phyloP scores from a whole-genome alignment of 208 protist genomes.

The Trypanosoma avium region DNA sequence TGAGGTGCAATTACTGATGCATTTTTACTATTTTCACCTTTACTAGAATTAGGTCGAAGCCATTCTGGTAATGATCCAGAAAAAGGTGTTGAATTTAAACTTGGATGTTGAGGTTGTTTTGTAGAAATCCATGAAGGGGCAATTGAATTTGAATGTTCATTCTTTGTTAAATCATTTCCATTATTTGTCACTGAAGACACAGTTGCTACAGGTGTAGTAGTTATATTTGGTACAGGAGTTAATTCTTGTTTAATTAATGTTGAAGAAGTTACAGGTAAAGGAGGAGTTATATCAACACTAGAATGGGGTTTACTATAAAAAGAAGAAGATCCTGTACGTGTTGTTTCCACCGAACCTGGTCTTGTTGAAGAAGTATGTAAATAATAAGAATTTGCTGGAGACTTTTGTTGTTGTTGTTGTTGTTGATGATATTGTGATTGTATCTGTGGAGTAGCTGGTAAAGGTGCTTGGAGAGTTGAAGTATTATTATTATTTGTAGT shows the following conservation, averaged over 20 bases:
- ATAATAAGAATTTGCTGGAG: no score
- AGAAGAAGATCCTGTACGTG: neutral
- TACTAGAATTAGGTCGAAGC: slow-evolving; percentile 3
- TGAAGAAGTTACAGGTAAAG: neutral
- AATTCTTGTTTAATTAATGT: neutral
- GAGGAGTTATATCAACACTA: neutral
- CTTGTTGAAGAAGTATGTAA: no score
- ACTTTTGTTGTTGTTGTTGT: no score
- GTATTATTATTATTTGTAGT: no score
- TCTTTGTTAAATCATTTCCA: slow-evolving; percentile 20
- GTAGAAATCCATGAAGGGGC: slow-evolving; percentile 12
- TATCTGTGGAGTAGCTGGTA: no score
- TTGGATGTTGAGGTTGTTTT: neutral
- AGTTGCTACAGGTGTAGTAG: neutral
- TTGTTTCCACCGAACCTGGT: no score
- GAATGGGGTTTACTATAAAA: no score
- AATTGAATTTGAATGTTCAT: slow-evolving; percentile 25
- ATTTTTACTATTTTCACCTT: slow-evolving; percentile 4
- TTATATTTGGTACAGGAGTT: neutral
- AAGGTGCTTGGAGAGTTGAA: no score
- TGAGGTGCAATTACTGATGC: neutral
- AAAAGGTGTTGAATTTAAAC: neutral
- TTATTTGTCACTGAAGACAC: neutral
- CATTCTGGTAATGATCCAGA: neutral
- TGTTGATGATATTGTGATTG: no score